A percentile compares a stretch with the other conserved stretches of the same genome.
phyloP scores from a whole-genome alignment of 768 basidiomycete genomes.

The Arthromyces matolae region DNA sequence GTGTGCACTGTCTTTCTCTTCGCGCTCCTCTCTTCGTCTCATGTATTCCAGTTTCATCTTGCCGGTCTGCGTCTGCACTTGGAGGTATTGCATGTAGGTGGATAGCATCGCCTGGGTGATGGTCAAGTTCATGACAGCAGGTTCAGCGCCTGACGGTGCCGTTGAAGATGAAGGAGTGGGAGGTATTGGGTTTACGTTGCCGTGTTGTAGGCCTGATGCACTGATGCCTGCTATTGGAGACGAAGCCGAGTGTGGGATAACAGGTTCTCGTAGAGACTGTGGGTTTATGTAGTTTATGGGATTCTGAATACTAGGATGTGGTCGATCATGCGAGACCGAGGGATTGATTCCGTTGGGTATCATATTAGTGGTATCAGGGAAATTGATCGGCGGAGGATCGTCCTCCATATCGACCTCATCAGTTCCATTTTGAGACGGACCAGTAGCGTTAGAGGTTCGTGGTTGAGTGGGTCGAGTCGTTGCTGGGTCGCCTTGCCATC shows the following conservation, averaged over 20 bases:
- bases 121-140: slow-evolving; percentile 43
- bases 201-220: slow-evolving; percentile 14
- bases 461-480: slow-evolving; percentile 46
- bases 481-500: slow-evolving; percentile 67
- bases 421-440: slow-evolving; percentile 28
- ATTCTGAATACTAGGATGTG: slow-evolving; percentile 26
- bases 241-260: slow-evolving; percentile 20
- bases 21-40: slow-evolving; percentile 64
- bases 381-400: slow-evolving; percentile 41
- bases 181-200: slow-evolving; percentile 9
- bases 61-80: slow-evolving; percentile 64
- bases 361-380: slow-evolving; percentile 33
- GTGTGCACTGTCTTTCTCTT: slow-evolving; percentile 51
- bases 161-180: slow-evolving; percentile 18
- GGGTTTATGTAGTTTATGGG: slow-evolving; percentile 32
- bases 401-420: slow-evolving; percentile 53
- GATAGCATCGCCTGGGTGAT: slow-evolving; percentile 56
- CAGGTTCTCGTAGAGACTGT: slow-evolving; percentile 35
- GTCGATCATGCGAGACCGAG: slow-evolving; percentile 28
- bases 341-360: slow-evolving; percentile 30
- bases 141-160: slow-evolving; percentile 28
- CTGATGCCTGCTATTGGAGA: slow-evolving; percentile 22
- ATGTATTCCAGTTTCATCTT: slow-evolving; percentile 70
- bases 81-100: slow-evolving; percentile 57
- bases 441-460: slow-evolving; percentile 30